These are phyloP conservation scores for Ophiocordyceps camponoti-saundersi DNA, from an alignment of 2,329 filamentous ascomycete genomes.

Conservation along the genomic window DNA sequence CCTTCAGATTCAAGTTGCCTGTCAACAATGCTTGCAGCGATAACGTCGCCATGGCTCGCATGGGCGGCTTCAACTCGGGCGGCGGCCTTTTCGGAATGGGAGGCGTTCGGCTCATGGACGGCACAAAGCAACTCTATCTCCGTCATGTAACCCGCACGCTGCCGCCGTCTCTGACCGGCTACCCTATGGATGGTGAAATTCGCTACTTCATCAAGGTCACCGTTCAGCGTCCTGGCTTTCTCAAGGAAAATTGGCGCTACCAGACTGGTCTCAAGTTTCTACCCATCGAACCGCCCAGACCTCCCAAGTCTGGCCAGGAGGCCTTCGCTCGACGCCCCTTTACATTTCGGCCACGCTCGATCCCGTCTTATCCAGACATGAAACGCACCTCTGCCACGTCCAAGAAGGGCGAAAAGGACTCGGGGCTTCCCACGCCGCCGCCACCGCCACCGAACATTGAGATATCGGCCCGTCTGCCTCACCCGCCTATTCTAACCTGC, in stretches of 20 bases:
- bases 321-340: conserved; percentile 65
- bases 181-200: conserved; percentile 76
- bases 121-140: conserved; percentile 43
- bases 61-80: conserved; percentile 30
- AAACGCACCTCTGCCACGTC: conserved; percentile 40
- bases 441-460: conserved; percentile 49
- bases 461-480: conserved; percentile 60
- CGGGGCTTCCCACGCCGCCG: conserved; percentile 5
- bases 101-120: conserved; percentile 43
- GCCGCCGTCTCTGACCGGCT: conserved; percentile 76
- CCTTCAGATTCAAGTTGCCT: conserved; percentile 61
- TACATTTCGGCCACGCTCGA: conserved; percentile 28
- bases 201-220: conserved; percentile 94
- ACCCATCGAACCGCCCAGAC: conserved; percentile 77
- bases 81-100: conserved; percentile 29
- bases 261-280: conserved; percentile 65
- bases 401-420: neutral
- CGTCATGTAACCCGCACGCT: conserved; percentile 70
- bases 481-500: conserved; percentile 77
- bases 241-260: conserved; percentile 74
- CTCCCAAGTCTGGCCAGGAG: conserved; percentile 51
- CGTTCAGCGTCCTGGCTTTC: conserved; percentile 69
- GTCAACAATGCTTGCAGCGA: conserved; percentile 59
- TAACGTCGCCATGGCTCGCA: conserved; percentile 31
- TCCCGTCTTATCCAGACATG: conserved; percentile 16